These are phyloP conservation scores for Fusarium humuli DNA, from an alignment of 2,329 filamentous ascomycete species.

Conservation along the genomic window DNA sequence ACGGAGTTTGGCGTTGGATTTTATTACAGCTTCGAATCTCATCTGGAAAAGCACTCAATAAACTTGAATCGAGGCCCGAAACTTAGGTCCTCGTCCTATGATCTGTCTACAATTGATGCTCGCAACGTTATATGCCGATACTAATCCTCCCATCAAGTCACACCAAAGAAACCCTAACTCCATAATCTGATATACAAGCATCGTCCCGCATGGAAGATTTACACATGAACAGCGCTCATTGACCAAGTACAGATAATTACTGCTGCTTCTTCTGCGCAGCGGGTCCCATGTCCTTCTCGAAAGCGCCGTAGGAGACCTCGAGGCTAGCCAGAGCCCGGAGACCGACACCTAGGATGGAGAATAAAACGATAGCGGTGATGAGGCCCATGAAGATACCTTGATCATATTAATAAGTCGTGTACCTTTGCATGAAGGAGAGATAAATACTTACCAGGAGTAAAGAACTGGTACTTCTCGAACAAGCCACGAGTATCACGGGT, in stretches of 20 bases:
- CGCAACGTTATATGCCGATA: conserved; percentile 40
- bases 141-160: conserved; percentile 41
- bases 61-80: conserved; percentile 14
- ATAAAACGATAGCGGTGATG: conserved; percentile 74
- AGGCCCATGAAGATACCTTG: conserved; percentile 90
- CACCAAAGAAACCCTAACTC: conserved; percentile 47
- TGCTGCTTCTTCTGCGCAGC: conserved; percentile 81
- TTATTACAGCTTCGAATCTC: conserved; percentile 27
- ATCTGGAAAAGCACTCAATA: conserved; percentile 30
- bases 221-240: conserved; percentile 28
- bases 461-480: conserved; percentile 95
- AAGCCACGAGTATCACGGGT: conserved; percentile 64
- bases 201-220: conserved; percentile 16
- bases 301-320: conserved; percentile 91
- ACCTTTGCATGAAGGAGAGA: not conserved
- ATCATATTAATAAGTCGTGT: conserved; percentile 11
- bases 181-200: conserved; percentile 48
- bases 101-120: conserved; percentile 38
- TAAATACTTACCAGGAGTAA: conserved; percentile 76
- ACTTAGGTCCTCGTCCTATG: conserved; percentile 24
- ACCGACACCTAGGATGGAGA: conserved; percentile 83
- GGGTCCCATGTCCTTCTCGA: conserved; percentile 96
- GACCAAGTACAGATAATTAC: conserved; percentile 36
- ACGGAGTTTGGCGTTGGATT: conserved; percentile 45
- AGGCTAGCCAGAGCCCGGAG: conserved; percentile 81